Evolutionary conservation across 2,329 filamentous ascomycete species (phyloP), one percentile per base, ranked within the genome.

Genomic region (Colletotrichum horii): DNA sequence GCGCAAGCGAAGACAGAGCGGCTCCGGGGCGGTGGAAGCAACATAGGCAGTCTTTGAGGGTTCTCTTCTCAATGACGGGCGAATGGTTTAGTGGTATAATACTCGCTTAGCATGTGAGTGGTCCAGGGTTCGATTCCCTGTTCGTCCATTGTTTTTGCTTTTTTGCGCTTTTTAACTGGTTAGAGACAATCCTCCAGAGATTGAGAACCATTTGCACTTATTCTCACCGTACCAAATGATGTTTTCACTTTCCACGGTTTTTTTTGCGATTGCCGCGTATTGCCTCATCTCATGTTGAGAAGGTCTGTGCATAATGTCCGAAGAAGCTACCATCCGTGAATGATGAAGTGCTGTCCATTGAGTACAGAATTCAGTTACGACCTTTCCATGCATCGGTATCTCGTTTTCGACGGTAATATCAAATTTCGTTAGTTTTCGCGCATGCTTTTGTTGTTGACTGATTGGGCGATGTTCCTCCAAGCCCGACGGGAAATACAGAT

Each of bases 11-110:
- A 26, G n/a, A 0, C 8, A 16, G 24, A 58, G 14, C 1, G 3
- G 55, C 55, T 11, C 15, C 7, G 43, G 2, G 8, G n/a, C n/a
- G 4, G 2, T 1, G 4, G 7, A 14, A 3, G n/a, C 55, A 1
- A 19, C 4, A 58, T 24, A 1, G 7, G 12, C 3, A 4, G 6
- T 3, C 12, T 48, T 0, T 58, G 0, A 1, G 14, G 0, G 0
- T 22, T 14, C 0, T n/a, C n/a, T n/a, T n/a, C 9, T 19, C 48
- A 58, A n/a, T 3, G n/a, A 8, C 3, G 58, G 58, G 66, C 32
- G 71, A 58, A 62, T 70, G 56, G 32, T 70, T 74, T 70, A 65
- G 71, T 74, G 71, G 70, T 72, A 72, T 72, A 72, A 72, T 72
- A 48, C 64, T 60, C 56, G 56, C 56, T 60, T 60, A 60, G 56